phyloP scores from a whole-genome alignment of 805 yeast species.

The Candida pseudoglaebosa region DNA sequence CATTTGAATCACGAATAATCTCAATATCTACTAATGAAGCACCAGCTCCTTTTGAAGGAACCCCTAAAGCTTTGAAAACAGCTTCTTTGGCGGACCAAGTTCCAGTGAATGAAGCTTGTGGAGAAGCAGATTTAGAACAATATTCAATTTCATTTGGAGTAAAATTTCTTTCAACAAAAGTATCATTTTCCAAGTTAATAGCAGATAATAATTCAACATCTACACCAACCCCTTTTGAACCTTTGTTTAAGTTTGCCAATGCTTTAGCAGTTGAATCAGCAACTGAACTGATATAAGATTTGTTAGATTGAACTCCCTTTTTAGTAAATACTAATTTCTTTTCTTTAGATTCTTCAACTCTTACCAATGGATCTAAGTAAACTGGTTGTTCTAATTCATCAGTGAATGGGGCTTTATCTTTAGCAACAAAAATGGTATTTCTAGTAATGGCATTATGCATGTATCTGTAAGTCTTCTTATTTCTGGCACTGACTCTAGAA shows the following conservation, averaged over 20 bases:
- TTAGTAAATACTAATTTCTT: constrained; percentile 45
- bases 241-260: constrained; percentile 51
- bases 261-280: constrained; percentile 63
- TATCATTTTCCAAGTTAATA: constrained; percentile 81
- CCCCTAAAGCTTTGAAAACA: constrained; percentile 92
- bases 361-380: constrained; percentile 93
- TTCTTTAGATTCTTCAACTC: constrained; percentile 48
- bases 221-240: constrained; percentile 82
- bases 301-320: constrained; percentile 47
- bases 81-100: constrained; percentile 99
- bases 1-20: constrained; percentile 64
- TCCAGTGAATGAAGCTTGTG: constrained; percentile 91
- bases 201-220: constrained; percentile 89
- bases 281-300: constrained; percentile 41
- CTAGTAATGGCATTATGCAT: constrained; percentile 91
- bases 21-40: constrained; percentile 92
- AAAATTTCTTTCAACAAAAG: constrained; percentile 90
- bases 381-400: constrained; percentile 86
- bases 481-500: constrained; percentile 69
- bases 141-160: constrained; percentile 75
- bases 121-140: constrained; percentile 68
- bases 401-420: constrained; percentile 88
- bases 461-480: constrained; percentile 88
- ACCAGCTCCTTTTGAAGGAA: constrained; percentile 88
- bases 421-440: constrained; percentile 88